These are phyloP conservation scores for Avena sativa DNA, from an alignment of 176 grass and related monocot species.

Conservation along the genomic window DNA sequence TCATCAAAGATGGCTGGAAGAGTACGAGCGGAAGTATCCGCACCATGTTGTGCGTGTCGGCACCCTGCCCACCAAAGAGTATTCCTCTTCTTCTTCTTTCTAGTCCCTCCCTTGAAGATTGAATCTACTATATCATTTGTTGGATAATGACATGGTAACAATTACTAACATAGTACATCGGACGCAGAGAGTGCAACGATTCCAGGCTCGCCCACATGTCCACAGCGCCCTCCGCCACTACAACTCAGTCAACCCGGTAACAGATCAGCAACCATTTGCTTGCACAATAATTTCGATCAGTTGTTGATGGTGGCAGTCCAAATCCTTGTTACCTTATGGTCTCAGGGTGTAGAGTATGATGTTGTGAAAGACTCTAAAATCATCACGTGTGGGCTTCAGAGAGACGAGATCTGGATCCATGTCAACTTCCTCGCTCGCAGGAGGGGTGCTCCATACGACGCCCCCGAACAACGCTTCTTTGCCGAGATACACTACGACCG, in stretches of 20 bases:
- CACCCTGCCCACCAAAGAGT: neutral
- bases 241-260: neutral
- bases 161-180: neutral
- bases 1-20: too few species aligned
- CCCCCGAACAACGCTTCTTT: constrained; percentile 4
- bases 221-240: neutral
- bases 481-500: constrained; percentile 12
- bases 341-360: constrained; percentile 34
- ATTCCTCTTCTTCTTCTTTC: neutral
- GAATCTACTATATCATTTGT: too few species aligned
- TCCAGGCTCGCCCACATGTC: neutral
- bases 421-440: neutral
- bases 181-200: neutral
- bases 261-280: neutral
- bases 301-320: neutral
- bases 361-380: constrained; percentile 16
- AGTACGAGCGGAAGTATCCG: neutral
- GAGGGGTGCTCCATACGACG: neutral
- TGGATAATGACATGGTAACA: neutral
- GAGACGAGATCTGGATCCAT: neutral
- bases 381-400: neutral
- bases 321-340: neutral
- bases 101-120: too few species aligned
- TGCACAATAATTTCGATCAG: neutral
- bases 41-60: neutral